Base-by-base conservation (phyloP, 441 rosid species). In the Hypseocharis bilobata region DNA sequence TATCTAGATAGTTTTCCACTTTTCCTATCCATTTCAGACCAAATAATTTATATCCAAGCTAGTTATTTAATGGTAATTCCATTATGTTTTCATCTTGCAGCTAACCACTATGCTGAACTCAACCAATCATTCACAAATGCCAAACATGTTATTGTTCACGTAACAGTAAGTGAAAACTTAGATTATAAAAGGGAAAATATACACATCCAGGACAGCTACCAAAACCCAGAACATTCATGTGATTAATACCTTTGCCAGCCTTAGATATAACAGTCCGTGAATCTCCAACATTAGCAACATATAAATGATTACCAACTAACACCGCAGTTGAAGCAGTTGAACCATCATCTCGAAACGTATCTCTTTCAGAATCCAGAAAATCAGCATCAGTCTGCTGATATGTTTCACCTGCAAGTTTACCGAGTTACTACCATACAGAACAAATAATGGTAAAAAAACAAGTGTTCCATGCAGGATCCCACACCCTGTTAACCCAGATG, bases 251-350 rank as follows among this genome's bases (percentile, higher is more conserved):
- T 83, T 86, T 84, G 58, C 97, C 97, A 72, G 89, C 85, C 72
- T 85, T 93, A 30, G 96, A 91, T 78, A 91, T 80, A 55, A 93
- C 85, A 26, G 99, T 85, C 64, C 99, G 83, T 6, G 97, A 93
- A 74, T 93, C 97, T 77, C 99, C 99, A 68, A 93, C 99, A 74
- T 88, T 93, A 56, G 99, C 99, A 82, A 93, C 99, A 74, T 84
- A 93, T 8, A 91, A 80, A 84, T 91, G 99, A 74, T 80, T 83
- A 71, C 92, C 96, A 38, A 93, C 87, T 75, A 93, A 77, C 42
- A 91, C 87, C 34, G 96, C 99, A 57, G 96, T 82, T 26, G 97
- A 93, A 80, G 99, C 99, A 65, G 99, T 93, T 52, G 99, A 93
- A 71, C 97, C 99, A 81, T 93, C 99, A 67, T 93, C 99, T 65